A percentile compares a stretch with the other conserved stretches of the same genome.
phyloP scores from a whole-genome alignment of 2,329 filamentous ascomycete species.

The Trichoderma aggressivum region DNA sequence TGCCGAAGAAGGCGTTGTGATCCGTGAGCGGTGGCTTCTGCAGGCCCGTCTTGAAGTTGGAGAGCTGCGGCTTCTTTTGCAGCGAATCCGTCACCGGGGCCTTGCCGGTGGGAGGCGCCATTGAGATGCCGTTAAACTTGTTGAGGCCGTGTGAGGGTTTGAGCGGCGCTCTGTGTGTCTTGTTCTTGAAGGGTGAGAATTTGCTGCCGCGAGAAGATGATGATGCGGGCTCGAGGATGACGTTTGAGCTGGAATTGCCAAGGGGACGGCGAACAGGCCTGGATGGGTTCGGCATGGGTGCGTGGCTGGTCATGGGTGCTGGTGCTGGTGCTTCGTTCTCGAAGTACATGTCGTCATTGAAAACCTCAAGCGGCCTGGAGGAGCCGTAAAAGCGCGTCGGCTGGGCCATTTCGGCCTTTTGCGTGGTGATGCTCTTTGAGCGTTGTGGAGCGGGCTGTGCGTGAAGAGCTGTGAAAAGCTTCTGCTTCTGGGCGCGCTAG shows the following conservation, averaged over 20 bases:
- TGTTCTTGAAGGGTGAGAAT: conserved; percentile 68
- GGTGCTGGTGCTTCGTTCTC: conserved; percentile 35
- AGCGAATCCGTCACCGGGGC: conserved; percentile 62
- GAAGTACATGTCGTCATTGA: conserved; percentile 50
- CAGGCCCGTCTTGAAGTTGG: conserved; percentile 55
- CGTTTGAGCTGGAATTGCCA: conserved; percentile 55
- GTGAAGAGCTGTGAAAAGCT: background rate
- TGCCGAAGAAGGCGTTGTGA: conserved; percentile 46
- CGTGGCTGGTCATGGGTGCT: conserved; percentile 52
- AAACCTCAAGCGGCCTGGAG: conserved; percentile 50
- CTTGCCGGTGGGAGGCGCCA: conserved; percentile 60
- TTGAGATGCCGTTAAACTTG: conserved; percentile 63
- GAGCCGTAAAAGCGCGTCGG: conserved; percentile 45
- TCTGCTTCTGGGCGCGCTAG: conserved; percentile 9
- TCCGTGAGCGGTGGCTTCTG: conserved; percentile 45
- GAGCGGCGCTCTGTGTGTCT: conserved; percentile 58
- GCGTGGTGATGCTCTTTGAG: conserved; percentile 4
- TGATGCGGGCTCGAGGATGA: conserved; percentile 64
- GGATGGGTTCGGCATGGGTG: conserved; percentile 52
- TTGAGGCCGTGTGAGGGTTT: conserved; percentile 44
- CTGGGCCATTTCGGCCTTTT: conserved; percentile 53
- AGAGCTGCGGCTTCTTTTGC: conserved; percentile 62
- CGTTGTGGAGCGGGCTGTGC: background rate
- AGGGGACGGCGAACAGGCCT: conserved; percentile 49
- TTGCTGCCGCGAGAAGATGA: conserved; percentile 48